Evolutionary conservation across 2,329 filamentous ascomycete species (phyloP), one percentile per base, ranked within the genome.

Genomic region (Ophiostoma fasciatum): DNA sequence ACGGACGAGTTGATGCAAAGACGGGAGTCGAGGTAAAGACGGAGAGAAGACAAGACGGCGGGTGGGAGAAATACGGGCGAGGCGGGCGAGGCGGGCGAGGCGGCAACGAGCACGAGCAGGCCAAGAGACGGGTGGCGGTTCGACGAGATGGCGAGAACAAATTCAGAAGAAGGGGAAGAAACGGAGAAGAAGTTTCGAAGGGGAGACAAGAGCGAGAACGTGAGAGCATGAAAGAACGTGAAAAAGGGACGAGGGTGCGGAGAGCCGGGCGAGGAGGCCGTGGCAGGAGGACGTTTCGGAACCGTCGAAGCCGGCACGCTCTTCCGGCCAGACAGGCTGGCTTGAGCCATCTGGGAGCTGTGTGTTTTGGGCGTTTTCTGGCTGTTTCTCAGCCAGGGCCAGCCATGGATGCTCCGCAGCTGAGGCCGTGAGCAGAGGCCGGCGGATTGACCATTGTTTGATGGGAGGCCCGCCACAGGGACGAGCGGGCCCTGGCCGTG

Each of bases 61-160:
- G 15, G 30, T 31, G 22, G 14, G 22, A 10, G 22, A 50, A 49
- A 50, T 42, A 42, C 37, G 38, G 45, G 42, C 40, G 21, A 33
- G 13, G 14, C 5, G 33, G 17, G 25, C 30, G 27, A 35, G 11
- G 18, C 11, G 17, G 31, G 26, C 17, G 34, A 10, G 4, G 18
- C 17, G 29, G n/a, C 30, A 27, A 30, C 25, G 44, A 47, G 33
- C 42, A 42, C 36, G 31, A 33, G 39, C 33, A 33, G 35, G 37
- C 13, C 36, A 41, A 37, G 28, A 41, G 36, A 43, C 40, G 40
- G 42, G n/a, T n/a, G n/a, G n/a, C n/a, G 38, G 36, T 36, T 41
- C 36, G 42, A 43, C 44, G 35, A 47, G 43, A 34, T 23, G 17
- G 17, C 21, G 37, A 42, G 46, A 42, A 42, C 40, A 31, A 22